These are phyloP conservation scores for Arthrobotrys megalospora DNA, from an alignment of 2,329 filamentous ascomycete species.

Conservation along the genomic window DNA sequence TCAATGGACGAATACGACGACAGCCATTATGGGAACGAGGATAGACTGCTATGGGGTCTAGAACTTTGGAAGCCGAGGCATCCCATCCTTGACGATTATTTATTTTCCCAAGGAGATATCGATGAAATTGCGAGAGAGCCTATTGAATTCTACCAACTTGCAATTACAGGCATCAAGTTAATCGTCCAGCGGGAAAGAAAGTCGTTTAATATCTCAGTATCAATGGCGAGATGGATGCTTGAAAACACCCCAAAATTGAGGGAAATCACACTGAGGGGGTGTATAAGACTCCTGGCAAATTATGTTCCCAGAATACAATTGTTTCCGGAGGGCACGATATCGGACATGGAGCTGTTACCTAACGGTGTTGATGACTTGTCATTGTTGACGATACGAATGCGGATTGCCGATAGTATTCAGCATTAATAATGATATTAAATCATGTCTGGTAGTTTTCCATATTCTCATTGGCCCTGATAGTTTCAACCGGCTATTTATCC, in stretches of 20 bases:
- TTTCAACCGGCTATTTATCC: too few relatives aligned
- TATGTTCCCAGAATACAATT: background rate
- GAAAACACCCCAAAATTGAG: background rate
- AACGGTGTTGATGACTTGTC: slow-evolving; percentile 2
- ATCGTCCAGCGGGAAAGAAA: background rate
- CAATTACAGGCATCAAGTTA: slow-evolving; percentile 3
- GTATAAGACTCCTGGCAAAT: background rate
- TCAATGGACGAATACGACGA: slow-evolving; percentile 1
- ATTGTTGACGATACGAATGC: background rate
- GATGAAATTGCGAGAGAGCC: background rate
- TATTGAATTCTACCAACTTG: background rate
- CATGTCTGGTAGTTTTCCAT: too few relatives aligned
- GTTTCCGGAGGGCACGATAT: background rate
- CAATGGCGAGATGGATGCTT: background rate
- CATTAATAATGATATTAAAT: background rate
- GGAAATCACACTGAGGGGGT: background rate
- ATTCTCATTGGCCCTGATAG: too few relatives aligned
- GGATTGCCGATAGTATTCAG: background rate
- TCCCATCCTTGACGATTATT: slow-evolving; percentile 19
- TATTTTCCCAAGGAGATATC: background rate
- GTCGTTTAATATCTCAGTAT: background rate
- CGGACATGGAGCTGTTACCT: background rate
- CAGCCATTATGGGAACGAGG: background rate
- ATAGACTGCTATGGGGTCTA: slow-evolving; percentile 3
- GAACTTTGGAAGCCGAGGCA: slow-evolving; percentile 3